Conservation (phyloP, 495 filamentous ascomycete genomes). For the Neurospora africana region DNA sequence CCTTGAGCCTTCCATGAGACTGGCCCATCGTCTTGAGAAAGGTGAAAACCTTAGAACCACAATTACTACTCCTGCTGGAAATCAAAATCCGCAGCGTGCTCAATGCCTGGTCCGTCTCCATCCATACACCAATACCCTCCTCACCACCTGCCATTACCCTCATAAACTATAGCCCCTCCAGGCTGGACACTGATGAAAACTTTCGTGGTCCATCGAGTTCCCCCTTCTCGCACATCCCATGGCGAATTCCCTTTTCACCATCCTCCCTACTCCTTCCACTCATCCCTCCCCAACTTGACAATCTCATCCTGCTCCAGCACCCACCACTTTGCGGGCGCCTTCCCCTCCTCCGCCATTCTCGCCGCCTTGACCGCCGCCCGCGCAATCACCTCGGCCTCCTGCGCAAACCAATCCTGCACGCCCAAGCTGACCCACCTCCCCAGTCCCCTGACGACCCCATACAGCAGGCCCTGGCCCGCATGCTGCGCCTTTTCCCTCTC, state of each 20-base stretch:
- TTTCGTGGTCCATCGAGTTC: neutral
- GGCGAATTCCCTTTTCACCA: neutral
- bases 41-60: neutral
- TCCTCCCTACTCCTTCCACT: slow-evolving; percentile 23
- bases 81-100: neutral
- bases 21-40: neutral
- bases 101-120: neutral
- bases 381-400: slow-evolving; percentile 66
- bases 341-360: slow-evolving; percentile 30
- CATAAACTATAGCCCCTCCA: neutral
- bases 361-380: slow-evolving; percentile 57
- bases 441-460: slow-evolving; percentile 41
- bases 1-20: neutral
- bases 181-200: neutral
- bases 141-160: neutral
- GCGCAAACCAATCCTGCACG: slow-evolving; percentile 55
- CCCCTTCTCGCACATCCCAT: neutral
- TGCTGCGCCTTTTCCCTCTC: slow-evolving; percentile 46
- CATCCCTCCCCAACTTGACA: slow-evolving; percentile 34
- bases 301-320: slow-evolving; percentile 36
- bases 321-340: slow-evolving; percentile 41
- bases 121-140: neutral
- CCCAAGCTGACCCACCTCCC: slow-evolving; percentile 31
- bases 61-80: neutral
- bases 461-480: slow-evolving; percentile 34